Evolutionary conservation across 2,329 filamentous ascomycete species (phyloP).

Genomic region (Microdochium nivale): DNA sequence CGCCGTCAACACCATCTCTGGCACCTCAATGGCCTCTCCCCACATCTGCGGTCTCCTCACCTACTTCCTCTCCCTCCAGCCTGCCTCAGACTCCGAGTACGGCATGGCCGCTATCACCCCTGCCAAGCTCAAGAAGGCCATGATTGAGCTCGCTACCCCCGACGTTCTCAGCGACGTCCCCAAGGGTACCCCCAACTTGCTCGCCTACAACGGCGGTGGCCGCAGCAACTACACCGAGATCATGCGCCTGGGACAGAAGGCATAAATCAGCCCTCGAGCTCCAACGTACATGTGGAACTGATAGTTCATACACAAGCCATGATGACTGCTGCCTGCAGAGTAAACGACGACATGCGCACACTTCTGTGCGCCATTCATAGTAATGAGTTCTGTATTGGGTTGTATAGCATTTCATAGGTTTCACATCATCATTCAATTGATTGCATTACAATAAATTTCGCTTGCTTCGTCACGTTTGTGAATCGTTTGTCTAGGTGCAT

Average conservation of each 20-base stretch:
- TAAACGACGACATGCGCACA: neutral
- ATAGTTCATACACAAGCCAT: neutral
- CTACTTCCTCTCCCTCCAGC: slow-evolving; percentile 96
- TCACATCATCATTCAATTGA: neutral
- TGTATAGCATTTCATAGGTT: slow-evolving; percentile 1
- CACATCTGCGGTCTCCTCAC: slow-evolving; percentile 94
- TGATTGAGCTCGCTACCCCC: slow-evolving; percentile 76
- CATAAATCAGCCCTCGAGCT: neutral
- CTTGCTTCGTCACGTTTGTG: too few species aligned
- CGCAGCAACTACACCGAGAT: slow-evolving; percentile 85
- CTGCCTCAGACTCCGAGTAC: slow-evolving; percentile 80
- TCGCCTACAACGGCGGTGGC: slow-evolving; percentile 98
- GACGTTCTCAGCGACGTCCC: slow-evolving; percentile 76
- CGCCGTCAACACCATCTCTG: slow-evolving; percentile 97
- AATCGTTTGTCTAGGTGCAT: too few species aligned
- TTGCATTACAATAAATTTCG: neutral
- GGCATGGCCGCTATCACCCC: slow-evolving; percentile 84
- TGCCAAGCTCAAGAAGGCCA: slow-evolving; percentile 83
- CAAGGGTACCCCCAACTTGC: slow-evolving; percentile 80
- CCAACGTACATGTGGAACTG: neutral
- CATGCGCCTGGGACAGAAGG: slow-evolving; percentile 35
- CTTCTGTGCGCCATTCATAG: neutral
- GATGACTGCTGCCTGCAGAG: neutral
- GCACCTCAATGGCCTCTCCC: slow-evolving; percentile 98
- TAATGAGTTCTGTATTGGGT: neutral